These are phyloP conservation scores for Leishmania amazonensis DNA, from an alignment of 208 protist species.

Conservation along the genomic window DNA sequence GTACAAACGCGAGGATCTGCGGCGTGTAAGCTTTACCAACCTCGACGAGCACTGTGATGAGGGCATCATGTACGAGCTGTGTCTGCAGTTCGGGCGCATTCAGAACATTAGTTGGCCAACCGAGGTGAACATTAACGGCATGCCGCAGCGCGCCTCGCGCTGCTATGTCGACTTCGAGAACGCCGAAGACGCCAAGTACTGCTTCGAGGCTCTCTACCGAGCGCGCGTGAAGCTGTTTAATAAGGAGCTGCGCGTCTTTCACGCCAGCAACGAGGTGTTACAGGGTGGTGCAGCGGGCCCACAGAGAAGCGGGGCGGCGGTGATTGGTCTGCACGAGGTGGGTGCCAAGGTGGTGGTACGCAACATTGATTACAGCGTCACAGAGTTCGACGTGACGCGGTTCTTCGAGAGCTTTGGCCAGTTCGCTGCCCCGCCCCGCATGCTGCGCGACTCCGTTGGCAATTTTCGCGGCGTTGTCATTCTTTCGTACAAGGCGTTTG, in stretches of 20 bases:
- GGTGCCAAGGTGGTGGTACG: slow-evolving; percentile 84
- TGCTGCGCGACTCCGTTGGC: slow-evolving; percentile 76
- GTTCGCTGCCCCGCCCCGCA: slow-evolving; percentile 85
- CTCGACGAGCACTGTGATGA: slow-evolving; percentile 83
- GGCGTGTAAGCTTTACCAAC: slow-evolving; percentile 73
- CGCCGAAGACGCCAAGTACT: slow-evolving; percentile 89
- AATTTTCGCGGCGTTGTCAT: slow-evolving; percentile 77
- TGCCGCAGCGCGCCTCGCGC: slow-evolving; percentile 54
- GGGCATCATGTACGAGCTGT: slow-evolving; percentile 80
- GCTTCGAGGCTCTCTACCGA: slow-evolving; percentile 74
- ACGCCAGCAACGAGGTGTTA: slow-evolving; percentile 66
- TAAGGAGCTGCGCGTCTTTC: slow-evolving; percentile 63
- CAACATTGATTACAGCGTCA: slow-evolving; percentile 66
- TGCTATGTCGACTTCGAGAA: slow-evolving; percentile 83
- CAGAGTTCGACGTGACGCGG: slow-evolving; percentile 77
- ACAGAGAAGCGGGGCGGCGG: slow-evolving; percentile 18
- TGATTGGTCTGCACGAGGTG: slow-evolving; percentile 74
- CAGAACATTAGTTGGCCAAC: slow-evolving; percentile 69
- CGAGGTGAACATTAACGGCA: slow-evolving; percentile 46
- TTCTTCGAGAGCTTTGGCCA: slow-evolving; percentile 84
- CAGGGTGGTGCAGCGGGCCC: slow-evolving; percentile 19
- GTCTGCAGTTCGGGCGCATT: slow-evolving; percentile 82
- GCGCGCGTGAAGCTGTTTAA: slow-evolving; percentile 71
- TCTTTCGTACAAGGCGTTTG: slow-evolving; percentile 82
- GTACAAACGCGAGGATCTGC: slow-evolving; percentile 81